These are phyloP conservation scores for Naganishia friedmannii DNA, from an alignment of 768 basidiomycete species.

Conservation along the genomic window DNA sequence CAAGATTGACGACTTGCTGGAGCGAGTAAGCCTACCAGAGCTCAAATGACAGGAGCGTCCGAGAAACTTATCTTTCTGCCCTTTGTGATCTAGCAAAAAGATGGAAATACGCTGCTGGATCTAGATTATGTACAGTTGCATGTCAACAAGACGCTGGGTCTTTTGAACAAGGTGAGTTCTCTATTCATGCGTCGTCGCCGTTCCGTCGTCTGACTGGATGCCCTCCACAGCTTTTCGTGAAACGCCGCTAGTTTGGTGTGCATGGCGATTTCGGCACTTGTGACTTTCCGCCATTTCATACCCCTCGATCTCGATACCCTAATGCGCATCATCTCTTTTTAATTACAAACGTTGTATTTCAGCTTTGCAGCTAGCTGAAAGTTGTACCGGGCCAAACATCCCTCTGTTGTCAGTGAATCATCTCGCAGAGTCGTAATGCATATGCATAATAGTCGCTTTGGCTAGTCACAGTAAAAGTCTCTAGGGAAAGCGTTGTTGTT, in stretches of 20 bases:
- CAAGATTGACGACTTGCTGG: constrained; percentile 94
- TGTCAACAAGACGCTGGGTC: constrained; percentile 86
- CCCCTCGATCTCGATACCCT: constrained; percentile 1
- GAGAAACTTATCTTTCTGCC: not conserved
- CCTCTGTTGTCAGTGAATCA: not conserved
- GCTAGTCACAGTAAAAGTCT: no score
- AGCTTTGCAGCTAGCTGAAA: not conserved
- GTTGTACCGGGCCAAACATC: not conserved
- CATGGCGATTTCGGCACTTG: not conserved
- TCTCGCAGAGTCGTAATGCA: no score
- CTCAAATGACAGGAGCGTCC: not conserved
- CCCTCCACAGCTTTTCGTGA: not conserved
- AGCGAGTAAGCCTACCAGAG: constrained; percentile 70
- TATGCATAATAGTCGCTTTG: no score
- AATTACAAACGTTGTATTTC: not conserved
- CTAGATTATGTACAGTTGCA: constrained; percentile 97
- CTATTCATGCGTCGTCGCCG: not conserved
- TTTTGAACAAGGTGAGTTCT: constrained; percentile 78
- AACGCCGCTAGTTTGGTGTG: not conserved
- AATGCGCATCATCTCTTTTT: not conserved
- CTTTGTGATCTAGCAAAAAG: constrained; percentile 74
- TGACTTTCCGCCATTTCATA: not conserved
- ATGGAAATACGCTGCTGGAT: constrained; percentile 93
- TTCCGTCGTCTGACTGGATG: not conserved
- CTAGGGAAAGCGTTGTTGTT: no score